phyloP scores from a whole-genome alignment of 2,329 filamentous ascomycete species.

The Pseudogymnoascus sp. region DNA sequence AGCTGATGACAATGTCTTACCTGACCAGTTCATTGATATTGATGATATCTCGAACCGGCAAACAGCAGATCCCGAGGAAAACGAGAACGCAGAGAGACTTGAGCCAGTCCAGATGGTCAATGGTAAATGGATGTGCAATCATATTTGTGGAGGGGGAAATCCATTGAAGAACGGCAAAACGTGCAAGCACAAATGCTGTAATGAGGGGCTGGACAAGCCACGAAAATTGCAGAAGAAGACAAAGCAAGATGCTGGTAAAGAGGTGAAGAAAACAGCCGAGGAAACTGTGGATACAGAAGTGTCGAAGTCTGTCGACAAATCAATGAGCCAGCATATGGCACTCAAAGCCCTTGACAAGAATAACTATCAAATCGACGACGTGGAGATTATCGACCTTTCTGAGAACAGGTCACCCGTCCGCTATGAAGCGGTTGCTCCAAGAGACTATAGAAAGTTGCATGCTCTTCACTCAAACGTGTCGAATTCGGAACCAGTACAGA shows the following conservation, averaged over 20 bases:
- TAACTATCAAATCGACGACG: conserved; percentile 10
- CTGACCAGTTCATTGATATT: conserved; percentile 44
- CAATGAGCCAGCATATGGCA: neutral
- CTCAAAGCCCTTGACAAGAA: neutral
- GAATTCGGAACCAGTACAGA: conserved; percentile 17
- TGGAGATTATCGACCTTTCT: conserved; percentile 26
- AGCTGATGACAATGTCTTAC: conserved; percentile 10
- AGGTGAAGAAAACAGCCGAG: neutral
- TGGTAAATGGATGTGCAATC: conserved; percentile 68
- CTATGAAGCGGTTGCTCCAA: conserved; percentile 19
- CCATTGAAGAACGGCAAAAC: conserved; percentile 31
- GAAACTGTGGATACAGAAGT: neutral
- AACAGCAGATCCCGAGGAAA: neutral
- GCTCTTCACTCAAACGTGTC: conserved; percentile 25
- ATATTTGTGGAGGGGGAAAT: conserved; percentile 45
- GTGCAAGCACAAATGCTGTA: conserved; percentile 68
- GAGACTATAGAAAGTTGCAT: conserved; percentile 24
- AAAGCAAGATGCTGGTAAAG: neutral
- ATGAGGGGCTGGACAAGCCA: conserved; percentile 60
- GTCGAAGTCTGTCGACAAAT: neutral
- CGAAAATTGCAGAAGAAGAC: conserved; percentile 13
- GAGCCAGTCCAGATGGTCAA: conserved; percentile 51
- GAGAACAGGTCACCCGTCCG: conserved; percentile 13
- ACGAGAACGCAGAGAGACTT: conserved; percentile 7
- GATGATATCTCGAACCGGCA: conserved; percentile 43